phyloP scores from a whole-genome alignment of 2,329 filamentous ascomycete species.

The Aureobasidium sp. region DNA sequence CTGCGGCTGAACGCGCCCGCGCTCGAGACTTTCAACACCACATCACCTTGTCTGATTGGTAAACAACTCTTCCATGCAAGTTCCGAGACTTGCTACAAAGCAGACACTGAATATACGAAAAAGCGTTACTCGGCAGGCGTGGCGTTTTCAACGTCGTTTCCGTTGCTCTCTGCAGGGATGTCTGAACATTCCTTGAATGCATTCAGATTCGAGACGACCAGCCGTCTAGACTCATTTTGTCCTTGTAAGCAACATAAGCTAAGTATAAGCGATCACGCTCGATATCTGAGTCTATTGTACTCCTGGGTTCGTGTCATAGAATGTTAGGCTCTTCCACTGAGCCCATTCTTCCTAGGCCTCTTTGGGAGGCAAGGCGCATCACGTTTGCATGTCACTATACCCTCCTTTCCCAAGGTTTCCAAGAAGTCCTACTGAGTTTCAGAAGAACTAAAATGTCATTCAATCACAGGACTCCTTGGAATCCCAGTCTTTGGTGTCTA shows the following conservation, averaged over 20 bases:
- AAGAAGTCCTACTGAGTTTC: not conserved
- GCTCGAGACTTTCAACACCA: too few relatives aligned
- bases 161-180: not conserved
- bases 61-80: too few relatives aligned
- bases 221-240: not conserved
- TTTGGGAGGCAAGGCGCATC: slow-evolving; percentile 5
- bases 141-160: not conserved
- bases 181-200: not conserved
- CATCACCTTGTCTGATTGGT: too few relatives aligned
- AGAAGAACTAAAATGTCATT: not conserved
- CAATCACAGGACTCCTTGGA: slow-evolving; percentile 8
- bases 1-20: too few relatives aligned
- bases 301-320: not conserved
- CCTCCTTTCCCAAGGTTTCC: not conserved
- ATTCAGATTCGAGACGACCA: too few relatives aligned
- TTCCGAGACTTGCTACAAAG: too few relatives aligned
- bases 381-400: slow-evolving; percentile 10
- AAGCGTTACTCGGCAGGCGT: not conserved
- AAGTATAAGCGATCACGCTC: not conserved
- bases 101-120: too few relatives aligned
- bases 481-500: not conserved
- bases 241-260: not conserved
- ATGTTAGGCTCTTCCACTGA: not conserved
- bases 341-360: not conserved
- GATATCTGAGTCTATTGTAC: not conserved